Evolutionary conservation across 352 stramenopile species (phyloP).

Genomic region (Pythium plurisporium): DNA sequence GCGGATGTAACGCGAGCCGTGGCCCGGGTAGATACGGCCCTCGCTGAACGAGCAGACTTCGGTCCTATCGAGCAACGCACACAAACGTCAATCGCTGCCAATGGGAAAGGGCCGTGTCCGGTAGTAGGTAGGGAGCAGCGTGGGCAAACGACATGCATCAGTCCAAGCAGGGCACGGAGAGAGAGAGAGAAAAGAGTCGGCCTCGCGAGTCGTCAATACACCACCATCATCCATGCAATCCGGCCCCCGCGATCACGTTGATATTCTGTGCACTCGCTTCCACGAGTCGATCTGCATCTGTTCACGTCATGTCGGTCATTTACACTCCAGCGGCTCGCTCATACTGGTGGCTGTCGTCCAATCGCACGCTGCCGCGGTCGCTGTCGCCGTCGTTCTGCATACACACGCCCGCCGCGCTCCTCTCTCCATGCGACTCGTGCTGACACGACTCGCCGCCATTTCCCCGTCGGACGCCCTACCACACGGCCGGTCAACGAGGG

Average conservation of each 20-base stretch:
- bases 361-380: neutral
- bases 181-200: neutral
- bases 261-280: too few species aligned
- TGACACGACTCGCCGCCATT: too few species aligned
- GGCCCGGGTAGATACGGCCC: slow-evolving; percentile 96
- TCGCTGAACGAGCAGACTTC: slow-evolving; percentile 90
- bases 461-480: too few species aligned
- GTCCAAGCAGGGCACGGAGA: too few species aligned
- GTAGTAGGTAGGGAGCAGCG: too few species aligned
- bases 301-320: neutral
- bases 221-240: too few species aligned
- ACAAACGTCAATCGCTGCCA: slow-evolving; percentile 8
- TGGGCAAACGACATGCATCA: too few species aligned
- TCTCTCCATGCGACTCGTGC: too few species aligned
- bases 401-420: too few species aligned
- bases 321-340: neutral
- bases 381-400: neutral
- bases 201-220: too few species aligned
- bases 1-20: slow-evolving; percentile 98
- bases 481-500: neutral
- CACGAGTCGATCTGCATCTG: neutral
- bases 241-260: too few species aligned
- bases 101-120: too few species aligned
- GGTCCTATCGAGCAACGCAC: slow-evolving; percentile 45
- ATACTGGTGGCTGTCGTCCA: neutral